Base-by-base conservation (phyloP, 164 flowering plant genomes). In the Nymphaea thermarum region DNA sequence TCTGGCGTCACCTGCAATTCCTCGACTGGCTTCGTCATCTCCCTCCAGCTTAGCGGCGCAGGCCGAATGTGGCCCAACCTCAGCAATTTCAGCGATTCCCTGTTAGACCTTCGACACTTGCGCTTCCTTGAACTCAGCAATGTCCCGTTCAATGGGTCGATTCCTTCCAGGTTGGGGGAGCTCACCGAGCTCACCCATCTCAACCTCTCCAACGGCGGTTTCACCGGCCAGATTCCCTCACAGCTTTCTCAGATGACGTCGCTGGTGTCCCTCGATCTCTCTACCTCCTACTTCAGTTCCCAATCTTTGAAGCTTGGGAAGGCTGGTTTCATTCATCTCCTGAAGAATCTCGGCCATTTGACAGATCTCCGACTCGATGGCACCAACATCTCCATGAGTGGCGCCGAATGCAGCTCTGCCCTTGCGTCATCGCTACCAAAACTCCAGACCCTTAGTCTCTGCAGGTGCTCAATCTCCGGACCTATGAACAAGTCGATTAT, bases 171-270 rank as follows among this genome's bases (percentile, higher is more conserved):
- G 7, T 2, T 80, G 7, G 72, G 70, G 0, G 65, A 42, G 7
- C 77, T 80, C 43, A 45, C 60, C 5, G 44, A 44, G 7, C 62
- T 75, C 18, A 67, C 62, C 2, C 43, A 64, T 62, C 76, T 80
- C 44, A 43, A 77, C 63, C 77, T 80, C 43, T 67, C 74, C 3
- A 3, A 12, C 2, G 65, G 77, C 6, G 6, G 6, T 0, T 74
- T 80, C 47, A 62, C 43, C 16, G 83, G 79, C 61, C 78, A 71
- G 57, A 68, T 80, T 43, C 82, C 82, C 17, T 12, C 7, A 15
- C 42, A 64, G 15, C 16, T 64, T 7, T 64, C 44, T 4, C 43
- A 41, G 16, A 44, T 80, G 17, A 64, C 77, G 3, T 43, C 47
- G 42, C 63, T 80, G 65, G 51, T 60, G 11, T 55, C 67, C 51